A percentile compares a stretch with the other conserved stretches of the same genome.
Evolutionary conservation across 495 filamentous ascomycete genomes (phyloP).

Genomic region (Daldinia childiae): DNA sequence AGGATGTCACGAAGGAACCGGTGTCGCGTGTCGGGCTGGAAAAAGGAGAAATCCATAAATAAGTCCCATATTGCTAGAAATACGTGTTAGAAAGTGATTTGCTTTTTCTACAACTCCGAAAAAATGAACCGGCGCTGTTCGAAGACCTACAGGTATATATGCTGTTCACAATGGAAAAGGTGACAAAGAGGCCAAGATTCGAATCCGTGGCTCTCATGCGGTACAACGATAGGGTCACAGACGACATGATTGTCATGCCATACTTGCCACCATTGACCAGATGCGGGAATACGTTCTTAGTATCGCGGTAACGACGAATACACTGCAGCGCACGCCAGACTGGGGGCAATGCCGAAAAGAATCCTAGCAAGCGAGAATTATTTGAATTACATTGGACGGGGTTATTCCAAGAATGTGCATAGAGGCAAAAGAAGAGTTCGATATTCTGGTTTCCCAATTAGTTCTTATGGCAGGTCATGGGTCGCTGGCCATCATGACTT

Average conservation of each 20-base stretch:
- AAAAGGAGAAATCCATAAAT: slow-evolving; percentile 93
- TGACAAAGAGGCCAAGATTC: slow-evolving; percentile 74
- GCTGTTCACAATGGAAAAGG: slow-evolving; percentile 79
- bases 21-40: slow-evolving; percentile 75
- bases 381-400: slow-evolving; percentile 83
- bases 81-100: slow-evolving; percentile 6
- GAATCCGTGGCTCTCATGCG: slow-evolving; percentile 70
- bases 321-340: slow-evolving; percentile 93
- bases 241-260: slow-evolving; percentile 80
- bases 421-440: slow-evolving; percentile 93
- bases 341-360: slow-evolving; percentile 83
- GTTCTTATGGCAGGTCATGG: neutral
- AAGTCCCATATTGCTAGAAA: slow-evolving; percentile 84
- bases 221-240: slow-evolving; percentile 79
- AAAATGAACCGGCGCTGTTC: neutral
- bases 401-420: slow-evolving; percentile 75
- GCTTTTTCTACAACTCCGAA: neutral
- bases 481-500: slow-evolving; percentile 50
- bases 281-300: slow-evolving; percentile 88
- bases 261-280: slow-evolving; percentile 95
- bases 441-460: slow-evolving; percentile 69
- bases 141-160: slow-evolving; percentile 75
- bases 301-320: slow-evolving; percentile 87
- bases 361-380: slow-evolving; percentile 84
- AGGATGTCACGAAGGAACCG: slow-evolving; percentile 81